Conservation (phyloP, 2,329 filamentous ascomycete genomes). For the Diplodia intermedia region DNA sequence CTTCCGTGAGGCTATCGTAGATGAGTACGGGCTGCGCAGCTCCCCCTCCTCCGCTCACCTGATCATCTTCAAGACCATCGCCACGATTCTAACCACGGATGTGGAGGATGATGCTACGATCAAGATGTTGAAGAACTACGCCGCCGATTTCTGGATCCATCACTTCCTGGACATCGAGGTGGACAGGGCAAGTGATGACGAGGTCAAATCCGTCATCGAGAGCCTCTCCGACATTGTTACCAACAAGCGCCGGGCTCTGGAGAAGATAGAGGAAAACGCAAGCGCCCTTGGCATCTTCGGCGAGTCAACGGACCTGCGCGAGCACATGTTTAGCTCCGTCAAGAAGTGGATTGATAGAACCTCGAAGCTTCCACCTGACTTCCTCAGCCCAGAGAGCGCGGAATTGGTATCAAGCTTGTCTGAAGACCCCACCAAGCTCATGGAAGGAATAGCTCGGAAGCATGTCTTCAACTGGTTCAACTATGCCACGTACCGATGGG, state of each 20-base stretch:
- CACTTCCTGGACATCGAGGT: constrained; percentile 36
- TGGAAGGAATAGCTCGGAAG: background rate
- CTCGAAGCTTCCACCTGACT: background rate
- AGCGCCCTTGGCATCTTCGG: constrained; percentile 1
- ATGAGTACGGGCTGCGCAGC: constrained; percentile 34
- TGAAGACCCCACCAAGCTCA: constrained; percentile 6
- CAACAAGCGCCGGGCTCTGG: constrained; percentile 34
- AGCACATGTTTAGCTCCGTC: background rate
- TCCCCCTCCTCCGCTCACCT: constrained; percentile 37
- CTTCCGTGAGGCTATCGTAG: constrained; percentile 36
- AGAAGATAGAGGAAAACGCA: constrained; percentile 28
- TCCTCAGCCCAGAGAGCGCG: background rate
- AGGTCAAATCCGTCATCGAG: constrained; percentile 32
- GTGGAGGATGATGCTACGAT: background rate
- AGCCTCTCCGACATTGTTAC: constrained; percentile 31
- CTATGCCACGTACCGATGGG: background rate
- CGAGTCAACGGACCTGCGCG: background rate
- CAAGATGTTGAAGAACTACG: constrained; percentile 30
- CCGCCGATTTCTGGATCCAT: constrained; percentile 35
- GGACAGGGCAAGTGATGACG: constrained; percentile 27
- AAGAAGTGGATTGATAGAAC: background rate
- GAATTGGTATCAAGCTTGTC: background rate
- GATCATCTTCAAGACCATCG: constrained; percentile 34
- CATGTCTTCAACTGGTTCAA: constrained; percentile 13
- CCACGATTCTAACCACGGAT: constrained; percentile 25